Base-by-base conservation (phyloP, 2,329 filamentous ascomycete species). In the Davidsoniella neocaledoniae region DNA sequence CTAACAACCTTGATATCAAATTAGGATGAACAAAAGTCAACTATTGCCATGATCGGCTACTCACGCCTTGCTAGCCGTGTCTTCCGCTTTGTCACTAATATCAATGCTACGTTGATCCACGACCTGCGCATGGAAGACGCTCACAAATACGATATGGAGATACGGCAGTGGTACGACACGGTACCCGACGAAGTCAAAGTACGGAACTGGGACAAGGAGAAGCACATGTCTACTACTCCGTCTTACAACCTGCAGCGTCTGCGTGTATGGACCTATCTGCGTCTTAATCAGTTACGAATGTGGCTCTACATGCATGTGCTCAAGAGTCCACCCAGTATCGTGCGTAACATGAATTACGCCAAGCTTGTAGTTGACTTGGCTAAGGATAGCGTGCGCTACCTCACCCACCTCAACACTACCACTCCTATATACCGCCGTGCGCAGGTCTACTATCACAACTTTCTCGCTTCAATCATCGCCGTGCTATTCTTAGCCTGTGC, bases 281-380 rank as follows among this genome's bases (percentile, higher is more conserved):
- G 88, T 38, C 77, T 86, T 40, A 95, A 94, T 58, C 87, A 94
- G 66, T 85, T 94, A 66, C 82, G 88, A 4, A 91, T 88, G 52
- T 79, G 86, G 61, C 83, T 95, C 25, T 88, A 93, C 62, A 84
- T 86, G 0, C 87, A 87, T 0, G 80, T 94, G 2, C 68, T 96
- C 7, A 86, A 94, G 62, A 90, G 83, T 16, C 79, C 85, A 3
- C 83, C 78, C 10, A 88, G 81, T 57, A 95, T 95, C 58, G 77
- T 83, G 65, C 76, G 81, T 51, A 82, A 94, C 59, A 72, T 80
- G 46, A 65, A 69, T 4, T 79, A 85, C 54, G 87, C 87, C 2
- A 78, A 85, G 58, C 83, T 74, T 0, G 82, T 77, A 0, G 81
- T 87, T 26, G 78, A 83, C 53, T 70, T 88, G 1, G 81, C 83